These are phyloP conservation scores for Ceratobasidium sp. DNA, from an alignment of 1,284 basidiomycete species.

Conservation along the genomic window DNA sequence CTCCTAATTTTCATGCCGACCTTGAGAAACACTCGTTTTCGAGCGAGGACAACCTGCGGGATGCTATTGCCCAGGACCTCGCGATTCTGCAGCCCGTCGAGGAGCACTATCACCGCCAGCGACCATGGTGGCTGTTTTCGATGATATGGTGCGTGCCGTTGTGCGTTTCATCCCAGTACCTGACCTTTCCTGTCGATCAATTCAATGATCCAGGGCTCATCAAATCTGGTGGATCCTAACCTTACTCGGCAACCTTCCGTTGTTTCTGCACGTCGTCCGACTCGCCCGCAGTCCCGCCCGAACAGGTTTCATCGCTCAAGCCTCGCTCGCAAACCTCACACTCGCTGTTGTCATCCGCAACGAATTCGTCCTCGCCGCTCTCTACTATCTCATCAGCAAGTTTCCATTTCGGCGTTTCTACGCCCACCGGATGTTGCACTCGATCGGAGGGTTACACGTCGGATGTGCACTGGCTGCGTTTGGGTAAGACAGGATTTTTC, in stretches of 20 bases:
- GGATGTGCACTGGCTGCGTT: constrained; percentile 39
- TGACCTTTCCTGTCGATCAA: constrained; percentile 13
- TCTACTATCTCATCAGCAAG: constrained; percentile 7
- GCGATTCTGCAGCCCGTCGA: constrained; percentile 22
- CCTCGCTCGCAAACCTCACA: constrained; percentile 18
- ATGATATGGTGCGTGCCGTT: constrained; percentile 14
- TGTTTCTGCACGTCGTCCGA: not conserved
- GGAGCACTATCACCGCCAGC: constrained; percentile 37
- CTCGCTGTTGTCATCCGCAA: constrained; percentile 29
- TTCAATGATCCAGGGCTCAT: constrained; percentile 30
- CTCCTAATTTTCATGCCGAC: constrained; percentile 5
- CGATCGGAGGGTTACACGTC: constrained; percentile 28
- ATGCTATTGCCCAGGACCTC: constrained; percentile 18
- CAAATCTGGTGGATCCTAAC: constrained; percentile 39
- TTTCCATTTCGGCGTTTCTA: constrained; percentile 35
- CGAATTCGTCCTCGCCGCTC: not conserved
- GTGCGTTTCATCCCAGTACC: not conserved
- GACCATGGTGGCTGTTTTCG: constrained; percentile 33
- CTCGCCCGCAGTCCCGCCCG: not conserved
- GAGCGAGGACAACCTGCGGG: constrained; percentile 6
- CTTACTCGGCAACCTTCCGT: constrained; percentile 21
- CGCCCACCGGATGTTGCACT: constrained; percentile 31
- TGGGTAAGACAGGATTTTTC: not conserved
- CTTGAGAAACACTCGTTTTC: constrained; percentile 28
- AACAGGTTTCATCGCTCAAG: constrained; percentile 22